Evolutionary conservation across 805 yeast species (phyloP).

Genomic region (Kodamaea restingae): DNA sequence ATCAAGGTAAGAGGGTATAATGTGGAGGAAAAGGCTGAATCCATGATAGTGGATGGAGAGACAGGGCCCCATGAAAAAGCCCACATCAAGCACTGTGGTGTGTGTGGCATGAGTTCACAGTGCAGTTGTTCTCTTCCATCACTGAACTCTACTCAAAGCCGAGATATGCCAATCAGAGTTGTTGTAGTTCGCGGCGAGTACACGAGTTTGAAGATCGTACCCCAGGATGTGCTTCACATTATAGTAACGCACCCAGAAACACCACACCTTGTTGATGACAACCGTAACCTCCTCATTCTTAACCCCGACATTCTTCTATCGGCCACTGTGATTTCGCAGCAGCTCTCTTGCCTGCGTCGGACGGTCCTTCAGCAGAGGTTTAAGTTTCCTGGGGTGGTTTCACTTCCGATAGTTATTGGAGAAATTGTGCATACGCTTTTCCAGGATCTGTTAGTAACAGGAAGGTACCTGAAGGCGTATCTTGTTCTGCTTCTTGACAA

Average conservation of each 20-base stretch:
- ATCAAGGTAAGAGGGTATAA: background rate
- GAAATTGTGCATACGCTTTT: slow-evolving; percentile 75
- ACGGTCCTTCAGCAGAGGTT: slow-evolving; percentile 58
- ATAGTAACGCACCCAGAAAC: slow-evolving; percentile 42
- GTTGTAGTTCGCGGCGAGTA: slow-evolving; percentile 62
- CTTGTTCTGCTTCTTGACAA: slow-evolving; percentile 38
- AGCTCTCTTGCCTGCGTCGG: slow-evolving; percentile 68
- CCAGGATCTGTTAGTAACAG: slow-evolving; percentile 48
- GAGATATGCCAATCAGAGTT: slow-evolving; percentile 23
- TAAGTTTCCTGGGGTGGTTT: slow-evolving; percentile 58
- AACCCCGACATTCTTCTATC: slow-evolving; percentile 81
- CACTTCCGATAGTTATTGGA: slow-evolving; percentile 73
- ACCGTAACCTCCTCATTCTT: slow-evolving; percentile 64
- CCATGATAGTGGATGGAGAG: too few relatives aligned
- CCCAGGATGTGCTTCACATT: slow-evolving; percentile 59
- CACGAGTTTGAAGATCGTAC: slow-evolving; percentile 44
- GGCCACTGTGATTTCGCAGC: slow-evolving; percentile 77
- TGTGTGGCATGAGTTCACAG: background rate
- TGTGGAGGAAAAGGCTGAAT: background rate
- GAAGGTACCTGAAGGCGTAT: slow-evolving; percentile 33
- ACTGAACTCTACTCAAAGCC: background rate
- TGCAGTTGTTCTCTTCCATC: background rate
- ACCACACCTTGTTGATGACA: slow-evolving; percentile 49
- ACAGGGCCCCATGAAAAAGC: too few relatives aligned
- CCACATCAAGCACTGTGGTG: background rate